Percentiles rank a stretch among this genome's conserved stretches.
phyloP scores from a whole-genome alignment of 208 protist genomes.

The Leishmania arabica region DNA sequence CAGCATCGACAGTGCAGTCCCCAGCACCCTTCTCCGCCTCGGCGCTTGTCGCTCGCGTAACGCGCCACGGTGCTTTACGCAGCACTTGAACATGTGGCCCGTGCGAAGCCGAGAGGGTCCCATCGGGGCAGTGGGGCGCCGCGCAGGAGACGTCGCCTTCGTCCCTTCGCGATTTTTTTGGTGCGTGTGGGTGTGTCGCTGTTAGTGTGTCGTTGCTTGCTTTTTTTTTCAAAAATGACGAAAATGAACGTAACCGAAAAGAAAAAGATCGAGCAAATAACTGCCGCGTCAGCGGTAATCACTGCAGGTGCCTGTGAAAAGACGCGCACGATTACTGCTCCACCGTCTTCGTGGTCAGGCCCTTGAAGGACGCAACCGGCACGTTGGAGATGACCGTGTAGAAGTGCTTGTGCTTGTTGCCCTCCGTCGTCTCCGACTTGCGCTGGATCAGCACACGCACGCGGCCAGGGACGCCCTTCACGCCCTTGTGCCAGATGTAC shows the following conservation, averaged over 20 bases:
- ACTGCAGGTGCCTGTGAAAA: background rate
- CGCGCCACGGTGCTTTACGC: background rate
- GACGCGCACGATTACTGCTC: conserved; percentile 50
- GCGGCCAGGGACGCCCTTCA: conserved; percentile 94
- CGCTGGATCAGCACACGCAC: conserved; percentile 94
- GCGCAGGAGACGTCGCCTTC: background rate
- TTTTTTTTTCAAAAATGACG: background rate
- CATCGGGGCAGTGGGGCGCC: background rate
- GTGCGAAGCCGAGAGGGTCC: background rate
- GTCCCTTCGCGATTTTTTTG: background rate
- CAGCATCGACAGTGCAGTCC: background rate
- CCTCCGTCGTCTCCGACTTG: conserved; percentile 82
- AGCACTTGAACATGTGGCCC: background rate
- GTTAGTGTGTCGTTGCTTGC: background rate
- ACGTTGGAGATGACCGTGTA: conserved; percentile 92
- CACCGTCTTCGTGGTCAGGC: conserved; percentile 80
- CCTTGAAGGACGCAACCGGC: conserved; percentile 82
- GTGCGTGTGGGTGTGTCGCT: background rate
- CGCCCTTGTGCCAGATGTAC: conserved; percentile 96
- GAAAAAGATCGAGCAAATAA: background rate
- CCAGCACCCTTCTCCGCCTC: background rate
- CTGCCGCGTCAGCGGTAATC: background rate
- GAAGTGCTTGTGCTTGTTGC: conserved; percentile 88
- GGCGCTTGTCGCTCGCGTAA: background rate
- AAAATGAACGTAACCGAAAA: background rate